Base-by-base conservation (phyloP, 352 stramenopile species). In the Aphanomyces stellatus region DNA sequence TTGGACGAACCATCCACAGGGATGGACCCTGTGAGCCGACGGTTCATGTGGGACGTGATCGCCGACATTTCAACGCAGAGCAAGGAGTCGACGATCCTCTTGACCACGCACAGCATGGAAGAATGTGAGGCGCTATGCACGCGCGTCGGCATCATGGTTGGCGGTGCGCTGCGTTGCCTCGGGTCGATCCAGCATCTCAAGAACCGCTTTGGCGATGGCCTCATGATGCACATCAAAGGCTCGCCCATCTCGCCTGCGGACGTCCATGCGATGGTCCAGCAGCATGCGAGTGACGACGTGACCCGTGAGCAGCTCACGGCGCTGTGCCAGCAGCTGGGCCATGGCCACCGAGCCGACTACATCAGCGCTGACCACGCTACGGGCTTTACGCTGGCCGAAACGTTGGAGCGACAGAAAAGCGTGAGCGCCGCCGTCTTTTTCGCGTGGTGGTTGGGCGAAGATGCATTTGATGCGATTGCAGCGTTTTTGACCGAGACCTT, bases 31-130 rank as follows among this genome's bases (percentile, higher is more conserved):
- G 90, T 98, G 17, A 93, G 91, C 15, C 79, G 96, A 3, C 82
- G 94, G 37, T 88, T 97, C 65, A 88, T 99, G 76, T 99, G 96
- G 95, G 82, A 92, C 33, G 78, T 96, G n/a, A 94, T 97, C 53
- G 84, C 81, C 11, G 75, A 87, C 30, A 79, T 91, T 34, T 85
- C 84, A 25, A 88, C 80, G 27, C 74, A 74, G 31, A 69, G 73
- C 69, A 83, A 89, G 57, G 72, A 81, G 19, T 85, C 85, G 25
- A 90, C 82, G 0, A 88, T 98, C 37, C 76, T 98, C 8, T 73
- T 98, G 3, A 98, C 94, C 8, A 98, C 93, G 2, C 95, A 99
- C 77, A 96, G 87, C 60, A 98, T 99, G 96, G 84, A 98, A 61
- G 96, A 99, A 71, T 96, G 88, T 31, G 96, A 99, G 71, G 88